Conservation (phyloP, 176 grass and related monocot genomes). For the Triticum monococcum region DNA sequence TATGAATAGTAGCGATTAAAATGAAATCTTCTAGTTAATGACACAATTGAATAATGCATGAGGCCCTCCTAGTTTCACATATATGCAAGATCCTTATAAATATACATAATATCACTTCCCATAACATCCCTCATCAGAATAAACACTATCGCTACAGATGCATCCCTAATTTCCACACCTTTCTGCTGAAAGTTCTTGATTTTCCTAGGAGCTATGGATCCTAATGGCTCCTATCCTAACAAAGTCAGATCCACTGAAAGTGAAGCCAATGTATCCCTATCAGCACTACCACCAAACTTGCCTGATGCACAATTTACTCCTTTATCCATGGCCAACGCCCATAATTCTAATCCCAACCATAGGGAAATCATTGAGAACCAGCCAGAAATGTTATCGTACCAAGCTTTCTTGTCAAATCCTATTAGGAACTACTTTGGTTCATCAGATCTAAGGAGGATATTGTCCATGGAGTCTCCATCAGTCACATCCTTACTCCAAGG, state of each 20-base stretch:
- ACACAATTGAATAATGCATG: background rate
- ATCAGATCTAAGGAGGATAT: background rate
- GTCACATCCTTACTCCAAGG: conserved; percentile 1
- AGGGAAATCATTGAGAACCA: background rate
- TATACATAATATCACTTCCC: background rate
- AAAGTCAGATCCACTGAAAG: background rate
- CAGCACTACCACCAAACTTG: background rate
- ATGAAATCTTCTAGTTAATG: background rate
- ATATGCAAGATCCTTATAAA: background rate
- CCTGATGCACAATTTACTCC: background rate
- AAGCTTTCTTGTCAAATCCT: background rate
- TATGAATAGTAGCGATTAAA: background rate
- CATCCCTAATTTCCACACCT: background rate
- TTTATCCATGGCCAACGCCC: background rate
- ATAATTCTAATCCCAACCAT: no score
- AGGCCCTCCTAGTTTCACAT: background rate
- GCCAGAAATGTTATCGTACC: background rate
- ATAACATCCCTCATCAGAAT: background rate
- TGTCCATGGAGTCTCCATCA: background rate
- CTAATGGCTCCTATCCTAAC: background rate
- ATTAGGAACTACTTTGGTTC: background rate
- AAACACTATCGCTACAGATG: background rate
- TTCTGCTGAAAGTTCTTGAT: background rate
- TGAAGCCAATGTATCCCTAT: background rate
- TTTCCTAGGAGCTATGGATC: background rate